phyloP scores from a whole-genome alignment of 306 rosid species.

The Quercus dentata region DNA sequence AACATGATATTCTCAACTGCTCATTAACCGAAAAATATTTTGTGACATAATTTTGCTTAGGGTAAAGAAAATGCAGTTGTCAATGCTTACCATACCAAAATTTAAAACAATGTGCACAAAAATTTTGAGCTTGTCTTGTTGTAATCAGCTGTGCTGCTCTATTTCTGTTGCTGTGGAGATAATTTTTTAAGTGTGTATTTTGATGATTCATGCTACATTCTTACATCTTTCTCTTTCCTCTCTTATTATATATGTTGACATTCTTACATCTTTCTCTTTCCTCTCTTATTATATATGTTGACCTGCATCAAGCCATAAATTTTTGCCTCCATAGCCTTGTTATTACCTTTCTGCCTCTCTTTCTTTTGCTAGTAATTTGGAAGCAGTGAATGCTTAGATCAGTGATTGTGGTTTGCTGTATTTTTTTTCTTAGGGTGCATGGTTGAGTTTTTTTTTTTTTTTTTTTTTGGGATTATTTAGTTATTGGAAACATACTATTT shows the following conservation, averaged over 20 bases:
- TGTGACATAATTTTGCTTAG: not conserved
- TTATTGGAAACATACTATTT: too few species aligned
- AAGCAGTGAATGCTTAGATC: too few species aligned
- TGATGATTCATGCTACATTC: constrained; percentile 17
- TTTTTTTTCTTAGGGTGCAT: too few species aligned
- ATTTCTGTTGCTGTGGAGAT: not conserved
- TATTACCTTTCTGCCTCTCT: too few species aligned
- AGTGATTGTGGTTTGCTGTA: too few species aligned
- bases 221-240: constrained; percentile 10
- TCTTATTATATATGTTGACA: constrained; percentile 61
- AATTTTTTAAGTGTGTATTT: not conserved
- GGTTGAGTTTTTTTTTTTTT: too few species aligned
- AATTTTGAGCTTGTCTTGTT: not conserved
- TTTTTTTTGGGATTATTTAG: too few species aligned
- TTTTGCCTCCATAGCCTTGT: too few species aligned
- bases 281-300: constrained; percentile 45
- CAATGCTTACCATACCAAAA: not conserved
- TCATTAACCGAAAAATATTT: not conserved
- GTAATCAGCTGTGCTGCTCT: not conserved
- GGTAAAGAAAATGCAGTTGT: not conserved
- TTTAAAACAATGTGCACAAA: not conserved
- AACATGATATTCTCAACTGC: not conserved
- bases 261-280: constrained; percentile 14
- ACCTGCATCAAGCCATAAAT: too few species aligned
- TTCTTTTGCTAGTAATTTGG: too few species aligned